A percentile compares a stretch with the other conserved stretches of the same genome.
These are phyloP conservation scores for Chytridium lagenaria DNA, from an alignment of 371 early-diverging fungal species.

Conservation along the genomic window DNA sequence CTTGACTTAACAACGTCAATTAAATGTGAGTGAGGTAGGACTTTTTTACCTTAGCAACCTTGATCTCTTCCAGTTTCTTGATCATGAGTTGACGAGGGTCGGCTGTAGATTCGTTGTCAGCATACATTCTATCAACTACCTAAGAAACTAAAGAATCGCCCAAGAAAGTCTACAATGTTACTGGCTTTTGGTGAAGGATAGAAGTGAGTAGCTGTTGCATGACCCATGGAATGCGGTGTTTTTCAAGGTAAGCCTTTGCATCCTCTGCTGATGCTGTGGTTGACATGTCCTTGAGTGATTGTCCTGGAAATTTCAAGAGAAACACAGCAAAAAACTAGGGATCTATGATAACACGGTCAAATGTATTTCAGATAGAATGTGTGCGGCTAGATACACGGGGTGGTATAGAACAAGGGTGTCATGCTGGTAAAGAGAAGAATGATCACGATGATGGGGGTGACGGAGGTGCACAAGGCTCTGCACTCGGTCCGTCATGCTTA, in stretches of 20 bases:
- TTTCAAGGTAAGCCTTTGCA: constrained; percentile 46
- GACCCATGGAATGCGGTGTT: constrained; percentile 46
- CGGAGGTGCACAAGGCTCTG: too few species aligned
- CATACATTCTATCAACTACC: too few species aligned
- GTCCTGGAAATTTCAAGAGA: too few species aligned
- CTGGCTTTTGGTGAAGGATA: constrained; percentile 46
- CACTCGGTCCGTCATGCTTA: too few species aligned
- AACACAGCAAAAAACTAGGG: too few species aligned
- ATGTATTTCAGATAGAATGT: too few species aligned
- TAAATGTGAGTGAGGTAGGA: neutral
- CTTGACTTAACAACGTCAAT: too few species aligned
- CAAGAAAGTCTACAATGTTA: constrained; percentile 11
- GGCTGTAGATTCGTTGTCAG: constrained; percentile 33
- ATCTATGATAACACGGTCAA: too few species aligned
- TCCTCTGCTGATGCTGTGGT: constrained; percentile 25
- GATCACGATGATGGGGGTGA: too few species aligned
- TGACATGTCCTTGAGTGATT: constrained; percentile 11
- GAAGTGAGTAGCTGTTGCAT: constrained; percentile 47
- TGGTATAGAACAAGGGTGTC: too few species aligned
- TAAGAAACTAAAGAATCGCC: neutral
- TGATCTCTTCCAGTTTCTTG: constrained; percentile 50
- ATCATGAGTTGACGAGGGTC: constrained; percentile 50
- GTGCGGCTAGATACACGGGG: too few species aligned
- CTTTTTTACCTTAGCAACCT: constrained; percentile 42
- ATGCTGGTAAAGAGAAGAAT: too few species aligned